Conservation (phyloP, 192 early-diverging fungal genomes). For the Pilobolus umbonatus region DNA sequence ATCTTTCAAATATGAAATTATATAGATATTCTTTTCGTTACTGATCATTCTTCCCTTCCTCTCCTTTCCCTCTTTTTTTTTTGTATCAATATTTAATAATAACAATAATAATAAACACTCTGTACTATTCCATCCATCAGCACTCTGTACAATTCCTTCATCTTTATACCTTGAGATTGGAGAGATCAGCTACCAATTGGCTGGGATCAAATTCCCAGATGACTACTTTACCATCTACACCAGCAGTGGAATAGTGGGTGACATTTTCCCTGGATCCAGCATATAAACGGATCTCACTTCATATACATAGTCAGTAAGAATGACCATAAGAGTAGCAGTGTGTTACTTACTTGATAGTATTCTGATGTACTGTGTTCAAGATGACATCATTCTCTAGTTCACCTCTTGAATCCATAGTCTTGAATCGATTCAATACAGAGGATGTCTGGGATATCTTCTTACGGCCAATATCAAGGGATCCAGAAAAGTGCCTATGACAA, state of each 20-base stretch:
- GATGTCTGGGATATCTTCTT: constrained; percentile 55
- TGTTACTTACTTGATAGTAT: constrained; percentile 80
- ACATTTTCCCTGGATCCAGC: constrained; percentile 46
- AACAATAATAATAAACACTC: too few species aligned
- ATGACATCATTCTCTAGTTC: constrained; percentile 67
- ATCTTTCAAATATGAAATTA: too few species aligned
- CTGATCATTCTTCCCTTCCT: not conserved
- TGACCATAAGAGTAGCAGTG: not conserved
- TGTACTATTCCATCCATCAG: too few species aligned
- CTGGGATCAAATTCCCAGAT: constrained; percentile 64
- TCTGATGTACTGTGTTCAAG: constrained; percentile 86
- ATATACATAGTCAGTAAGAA: not conserved
- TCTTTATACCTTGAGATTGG: constrained; percentile 22
- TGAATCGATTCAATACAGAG: constrained; percentile 83
- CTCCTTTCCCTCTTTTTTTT: not conserved
- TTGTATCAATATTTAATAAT: not conserved
- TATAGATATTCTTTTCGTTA: too few species aligned
- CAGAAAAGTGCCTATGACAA: constrained; percentile 42
- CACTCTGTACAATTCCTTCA: not conserved
- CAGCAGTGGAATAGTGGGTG: constrained; percentile 70
- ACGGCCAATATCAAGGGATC: constrained; percentile 76
- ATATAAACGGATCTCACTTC: constrained; percentile 48
- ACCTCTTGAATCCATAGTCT: constrained; percentile 85
- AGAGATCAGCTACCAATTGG: constrained; percentile 23
- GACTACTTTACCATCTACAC: constrained; percentile 81